phyloP scores from a whole-genome alignment of 2,329 filamentous ascomycete genomes.

The Arthroderma sp. region DNA sequence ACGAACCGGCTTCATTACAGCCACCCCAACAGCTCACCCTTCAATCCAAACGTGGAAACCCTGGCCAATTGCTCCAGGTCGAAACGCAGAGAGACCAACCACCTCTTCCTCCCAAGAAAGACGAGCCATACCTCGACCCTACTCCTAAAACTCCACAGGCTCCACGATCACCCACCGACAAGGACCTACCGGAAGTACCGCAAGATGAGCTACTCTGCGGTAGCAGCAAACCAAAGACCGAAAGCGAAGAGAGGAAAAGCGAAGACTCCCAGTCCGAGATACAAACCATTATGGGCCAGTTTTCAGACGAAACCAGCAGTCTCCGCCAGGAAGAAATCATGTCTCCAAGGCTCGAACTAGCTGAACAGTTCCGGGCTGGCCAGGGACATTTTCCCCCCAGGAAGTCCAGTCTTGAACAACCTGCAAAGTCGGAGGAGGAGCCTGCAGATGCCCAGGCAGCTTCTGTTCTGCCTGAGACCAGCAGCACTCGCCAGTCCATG shows the following conservation, averaged over 20 bases:
- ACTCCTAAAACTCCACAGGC: constrained; percentile 36
- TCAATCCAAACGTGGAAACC: constrained; percentile 4
- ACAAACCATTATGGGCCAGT: constrained; percentile 95
- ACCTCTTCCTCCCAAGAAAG: constrained; percentile 40
- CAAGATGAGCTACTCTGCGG: constrained; percentile 18
- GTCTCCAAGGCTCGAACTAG: constrained; percentile 73
- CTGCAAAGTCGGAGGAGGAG: constrained; percentile 39
- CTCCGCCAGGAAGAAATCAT: constrained; percentile 73
- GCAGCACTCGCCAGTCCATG: constrained; percentile 9
- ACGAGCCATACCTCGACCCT: constrained; percentile 41
- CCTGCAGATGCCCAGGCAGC: constrained; percentile 18
- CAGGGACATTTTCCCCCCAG: constrained; percentile 63
- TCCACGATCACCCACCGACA: constrained; percentile 31
- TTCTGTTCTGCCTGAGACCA: constrained; percentile 7
- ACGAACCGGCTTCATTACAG: background rate
- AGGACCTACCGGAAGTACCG: constrained; percentile 30
- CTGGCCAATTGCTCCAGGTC: constrained; percentile 4
- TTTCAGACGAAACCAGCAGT: constrained; percentile 59
- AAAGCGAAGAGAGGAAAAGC: constrained; percentile 46
- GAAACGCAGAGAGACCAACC: constrained; percentile 21
- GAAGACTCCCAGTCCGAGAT: constrained; percentile 71
- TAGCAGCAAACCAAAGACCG: constrained; percentile 33
- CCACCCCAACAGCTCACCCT: constrained; percentile 6
- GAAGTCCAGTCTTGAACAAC: constrained; percentile 68
- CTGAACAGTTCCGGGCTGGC: constrained; percentile 62